These are phyloP conservation scores for Guadua angustifolia DNA, from an alignment of 176 grass and related monocot genomes.

Conservation along the genomic window DNA sequence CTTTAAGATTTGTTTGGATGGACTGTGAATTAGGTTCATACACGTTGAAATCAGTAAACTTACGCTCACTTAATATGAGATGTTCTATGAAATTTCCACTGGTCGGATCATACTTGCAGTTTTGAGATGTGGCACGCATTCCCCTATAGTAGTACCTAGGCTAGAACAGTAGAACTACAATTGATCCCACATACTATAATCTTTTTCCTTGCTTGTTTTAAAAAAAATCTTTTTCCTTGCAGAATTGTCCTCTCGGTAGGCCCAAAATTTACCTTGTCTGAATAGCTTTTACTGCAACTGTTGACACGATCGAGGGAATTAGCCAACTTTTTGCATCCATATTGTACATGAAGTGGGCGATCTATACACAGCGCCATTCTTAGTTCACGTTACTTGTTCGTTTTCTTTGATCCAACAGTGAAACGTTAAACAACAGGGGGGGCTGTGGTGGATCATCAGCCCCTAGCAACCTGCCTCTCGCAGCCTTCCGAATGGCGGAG, in stretches of 20 bases:
- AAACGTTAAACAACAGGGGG: slow-evolving; percentile 21
- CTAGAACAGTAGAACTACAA: background rate
- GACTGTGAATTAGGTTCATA: background rate
- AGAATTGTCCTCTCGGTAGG: background rate
- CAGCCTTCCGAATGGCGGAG: background rate
- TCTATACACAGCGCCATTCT: background rate
- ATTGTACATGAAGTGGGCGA: background rate
- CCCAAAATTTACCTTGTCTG: background rate
- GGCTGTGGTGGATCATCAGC: slow-evolving; percentile 22
- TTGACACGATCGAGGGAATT: background rate
- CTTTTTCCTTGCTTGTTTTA: no score
- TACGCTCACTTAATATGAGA: background rate
- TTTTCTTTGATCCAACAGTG: background rate
- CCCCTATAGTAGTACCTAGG: background rate
- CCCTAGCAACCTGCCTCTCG: background rate
- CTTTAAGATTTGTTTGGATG: no score
- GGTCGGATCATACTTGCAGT: background rate
- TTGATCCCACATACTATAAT: background rate
- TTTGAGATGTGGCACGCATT: background rate
- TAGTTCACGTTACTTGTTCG: background rate
- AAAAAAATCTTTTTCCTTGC: background rate
- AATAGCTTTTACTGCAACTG: background rate
- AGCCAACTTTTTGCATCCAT: background rate
- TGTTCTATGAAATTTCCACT: background rate
- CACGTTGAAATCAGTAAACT: background rate